Conservation (phyloP, 129 eudicot genomes). For the Flaveria ramosissima region DNA sequence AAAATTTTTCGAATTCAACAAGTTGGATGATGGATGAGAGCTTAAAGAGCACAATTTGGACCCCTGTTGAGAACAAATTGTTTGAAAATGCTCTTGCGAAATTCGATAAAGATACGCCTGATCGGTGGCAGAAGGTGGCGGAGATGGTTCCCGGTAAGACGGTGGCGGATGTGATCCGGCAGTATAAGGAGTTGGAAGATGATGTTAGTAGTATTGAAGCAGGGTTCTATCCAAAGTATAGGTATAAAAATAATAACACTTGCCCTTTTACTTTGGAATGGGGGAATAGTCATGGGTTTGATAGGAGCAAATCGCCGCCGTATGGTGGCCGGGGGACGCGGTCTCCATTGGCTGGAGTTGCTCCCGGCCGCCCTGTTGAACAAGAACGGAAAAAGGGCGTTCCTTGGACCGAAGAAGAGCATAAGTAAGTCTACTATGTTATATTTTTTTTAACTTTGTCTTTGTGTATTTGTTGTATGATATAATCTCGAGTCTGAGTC, state of each 20-base stretch:
- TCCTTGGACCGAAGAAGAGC: slow-evolving; percentile 7
- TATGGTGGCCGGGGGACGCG: background rate
- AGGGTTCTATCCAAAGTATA: background rate
- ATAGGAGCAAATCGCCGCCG: background rate
- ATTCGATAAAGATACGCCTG: background rate
- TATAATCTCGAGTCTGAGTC: too few relatives aligned
- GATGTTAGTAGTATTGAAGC: slow-evolving; percentile 8
- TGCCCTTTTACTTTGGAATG: background rate
- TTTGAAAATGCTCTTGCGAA: background rate
- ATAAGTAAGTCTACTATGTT: background rate
- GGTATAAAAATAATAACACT: background rate
- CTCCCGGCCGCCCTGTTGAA: background rate
- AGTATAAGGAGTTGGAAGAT: slow-evolving; percentile 2
- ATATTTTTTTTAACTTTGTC: background rate
- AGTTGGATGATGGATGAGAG: background rate
- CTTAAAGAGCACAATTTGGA: background rate
- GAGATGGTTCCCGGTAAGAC: slow-evolving; percentile 6
- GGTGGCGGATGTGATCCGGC: background rate
- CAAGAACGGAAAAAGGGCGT: background rate
- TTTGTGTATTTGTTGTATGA: too few relatives aligned
- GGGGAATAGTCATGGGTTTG: background rate
- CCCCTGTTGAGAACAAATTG: slow-evolving; percentile 4
- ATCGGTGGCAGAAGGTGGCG: background rate
- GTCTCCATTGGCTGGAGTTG: background rate
- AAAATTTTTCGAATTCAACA: background rate